Evolutionary conservation across 495 filamentous ascomycete species (phyloP), one percentile per base, ranked within the genome.

Genomic region (Hypoxylon rickii): DNA sequence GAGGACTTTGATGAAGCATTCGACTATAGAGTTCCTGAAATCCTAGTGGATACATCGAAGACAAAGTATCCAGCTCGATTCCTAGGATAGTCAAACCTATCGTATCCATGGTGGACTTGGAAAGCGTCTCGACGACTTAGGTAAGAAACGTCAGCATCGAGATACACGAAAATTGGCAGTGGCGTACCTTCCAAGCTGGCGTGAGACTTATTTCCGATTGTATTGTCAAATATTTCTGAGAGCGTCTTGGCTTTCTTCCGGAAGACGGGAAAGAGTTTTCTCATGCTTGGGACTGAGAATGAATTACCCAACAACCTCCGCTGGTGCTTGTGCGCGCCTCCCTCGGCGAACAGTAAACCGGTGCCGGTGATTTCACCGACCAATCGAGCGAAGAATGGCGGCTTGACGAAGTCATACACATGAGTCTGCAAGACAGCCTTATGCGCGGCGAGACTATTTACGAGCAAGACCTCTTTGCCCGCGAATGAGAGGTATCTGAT

Each of bases 81-180:
- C 86, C 86, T 55, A 91, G 79, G 2, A 85, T 83, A 0, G 86
- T 81, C 6, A 81, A 65, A 3, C 88, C 86, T 47, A 91, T 89
- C 31, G 89, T 85, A 50, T 90, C 88, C 7, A 91, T 82, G 0
- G 88, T 87, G 31, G 59, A 62, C 20, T 49, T 56, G 2, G 65
- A 65, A 1, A 67, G 21, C 5, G 55, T 41, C 12, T 65, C 61
- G 13, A 55, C 54, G 19, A 42, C 52, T 58, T 44, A 16, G 51
- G 41, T n/a, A 12, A 8, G 13, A 15, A 12, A 16, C 6, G 24
- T 54, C 12, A 59, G 43, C 31, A 12, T 38, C 12, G 15, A 18
- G 2, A 16, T 5, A 46, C 32, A 26, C 19, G 12, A 3, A 29
- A 36, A 37, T 5, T 31, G 24, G 2, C 24, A 29, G 4, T 3